A percentile compares a stretch with the other conserved stretches of the same genome.
phyloP scores from a whole-genome alignment of 2,329 filamentous ascomycete genomes.

The Eurotiales sp. region DNA sequence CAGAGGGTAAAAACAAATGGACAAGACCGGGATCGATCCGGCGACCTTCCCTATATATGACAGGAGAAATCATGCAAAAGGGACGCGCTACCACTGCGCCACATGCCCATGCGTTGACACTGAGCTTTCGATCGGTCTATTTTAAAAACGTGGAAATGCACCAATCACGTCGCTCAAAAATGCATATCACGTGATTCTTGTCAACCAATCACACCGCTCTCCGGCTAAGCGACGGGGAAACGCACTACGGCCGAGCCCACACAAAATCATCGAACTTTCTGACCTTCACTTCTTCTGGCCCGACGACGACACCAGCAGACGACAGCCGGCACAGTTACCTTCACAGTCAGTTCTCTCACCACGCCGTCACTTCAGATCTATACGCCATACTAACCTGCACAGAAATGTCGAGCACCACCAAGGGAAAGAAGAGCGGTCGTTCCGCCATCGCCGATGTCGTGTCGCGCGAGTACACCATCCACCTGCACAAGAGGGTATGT shows the following conservation, averaged over 20 bases:
- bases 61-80: too few relatives aligned
- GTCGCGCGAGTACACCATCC: slow-evolving; percentile 99
- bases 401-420: slow-evolving; percentile 63
- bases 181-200: not conserved
- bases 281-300: slow-evolving; percentile 19
- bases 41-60: too few relatives aligned
- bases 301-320: slow-evolving; percentile 34
- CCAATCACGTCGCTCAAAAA: not conserved
- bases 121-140: too few relatives aligned
- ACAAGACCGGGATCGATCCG: too few relatives aligned
- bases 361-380: not conserved
- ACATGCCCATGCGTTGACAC: too few relatives aligned
- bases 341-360: slow-evolving; percentile 33
- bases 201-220: not conserved
- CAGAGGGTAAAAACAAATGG: too few relatives aligned
- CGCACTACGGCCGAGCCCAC: slow-evolving; percentile 10
- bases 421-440: slow-evolving; percentile 70
- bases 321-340: slow-evolving; percentile 30
- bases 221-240: slow-evolving; percentile 5
- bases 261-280: slow-evolving; percentile 11
- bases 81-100: too few relatives aligned
- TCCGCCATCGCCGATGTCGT: slow-evolving; percentile 99
- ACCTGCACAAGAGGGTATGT: slow-evolving; percentile 99
- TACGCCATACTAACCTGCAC: slow-evolving; percentile 13
- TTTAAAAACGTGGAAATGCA: too few relatives aligned